These are phyloP conservation scores for Aspergillus aculeatinus DNA, from an alignment of 2,329 filamentous ascomycete species.

Conservation along the genomic window DNA sequence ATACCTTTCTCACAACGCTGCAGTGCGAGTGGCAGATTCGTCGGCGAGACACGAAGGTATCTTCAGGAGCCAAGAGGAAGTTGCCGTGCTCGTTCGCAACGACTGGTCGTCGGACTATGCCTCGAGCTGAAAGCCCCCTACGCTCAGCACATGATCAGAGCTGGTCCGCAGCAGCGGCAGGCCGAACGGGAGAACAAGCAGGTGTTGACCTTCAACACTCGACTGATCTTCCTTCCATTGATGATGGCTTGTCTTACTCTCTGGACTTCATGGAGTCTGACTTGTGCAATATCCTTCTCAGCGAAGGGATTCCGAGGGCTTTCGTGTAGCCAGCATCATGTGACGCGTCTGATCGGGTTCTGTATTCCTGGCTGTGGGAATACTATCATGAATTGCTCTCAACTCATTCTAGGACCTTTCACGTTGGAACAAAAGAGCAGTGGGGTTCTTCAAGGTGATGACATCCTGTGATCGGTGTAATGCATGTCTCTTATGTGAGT, in stretches of 20 bases:
- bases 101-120: too few species aligned
- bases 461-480: too few species aligned
- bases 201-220: too few species aligned
- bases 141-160: background rate
- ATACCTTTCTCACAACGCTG: slow-evolving; percentile 39
- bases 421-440: too few species aligned
- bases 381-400: too few species aligned
- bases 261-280: slow-evolving; percentile 6
- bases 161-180: slow-evolving; percentile 24
- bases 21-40: slow-evolving; percentile 42
- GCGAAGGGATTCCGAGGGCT: slow-evolving; percentile 5
- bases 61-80: too few species aligned
- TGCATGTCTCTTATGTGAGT: too few species aligned
- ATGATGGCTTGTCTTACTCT: background rate
- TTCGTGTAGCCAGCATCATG: background rate
- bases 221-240: background rate
- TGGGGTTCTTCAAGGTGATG: too few species aligned
- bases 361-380: too few species aligned
- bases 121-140: too few species aligned
- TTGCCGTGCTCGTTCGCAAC: too few species aligned
- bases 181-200: background rate
- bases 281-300: slow-evolving; percentile 10
- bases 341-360: background rate
- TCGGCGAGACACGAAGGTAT: slow-evolving; percentile 19
- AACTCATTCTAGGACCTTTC: too few species aligned